phyloP scores from a whole-genome alignment of 2,329 filamentous ascomycete genomes.

The Stagonosporopsis chrysanthemi region DNA sequence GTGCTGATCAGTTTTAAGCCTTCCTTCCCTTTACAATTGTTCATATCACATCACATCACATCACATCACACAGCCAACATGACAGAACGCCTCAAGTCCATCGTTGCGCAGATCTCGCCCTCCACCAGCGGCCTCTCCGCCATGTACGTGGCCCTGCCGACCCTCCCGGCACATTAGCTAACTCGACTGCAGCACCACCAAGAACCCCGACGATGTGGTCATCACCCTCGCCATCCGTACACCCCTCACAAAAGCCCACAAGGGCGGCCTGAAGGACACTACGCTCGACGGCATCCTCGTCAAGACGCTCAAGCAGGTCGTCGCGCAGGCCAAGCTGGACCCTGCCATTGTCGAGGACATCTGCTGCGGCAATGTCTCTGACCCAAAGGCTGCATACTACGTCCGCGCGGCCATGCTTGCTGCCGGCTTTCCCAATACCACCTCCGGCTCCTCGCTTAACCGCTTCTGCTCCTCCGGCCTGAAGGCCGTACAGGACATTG shows the following conservation, averaged over 20 bases:
- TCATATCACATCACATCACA: not conserved
- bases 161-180: slow-evolving; percentile 9
- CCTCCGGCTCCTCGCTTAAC: slow-evolving; percentile 82
- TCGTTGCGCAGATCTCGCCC: slow-evolving; percentile 85
- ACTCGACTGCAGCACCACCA: slow-evolving; percentile 70
- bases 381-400: slow-evolving; percentile 88
- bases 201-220: slow-evolving; percentile 95
- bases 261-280: slow-evolving; percentile 96
- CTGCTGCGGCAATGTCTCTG: slow-evolving; percentile 88
- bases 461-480: slow-evolving; percentile 97
- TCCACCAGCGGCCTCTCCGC: slow-evolving; percentile 73
- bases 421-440: slow-evolving; percentile 92
- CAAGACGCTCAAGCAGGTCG: slow-evolving; percentile 73
- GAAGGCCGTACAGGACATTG: slow-evolving; percentile 94
- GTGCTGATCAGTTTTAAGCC: not conserved
- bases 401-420: slow-evolving; percentile 86
- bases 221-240: slow-evolving; percentile 93
- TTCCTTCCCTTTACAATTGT: not conserved
- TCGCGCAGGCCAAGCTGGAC: slow-evolving; percentile 76
- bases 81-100: slow-evolving; percentile 83
- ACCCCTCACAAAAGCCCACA: slow-evolving; percentile 84
- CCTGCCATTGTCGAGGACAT: slow-evolving; percentile 87
- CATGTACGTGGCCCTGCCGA: slow-evolving; percentile 68
- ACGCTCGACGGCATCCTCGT: slow-evolving; percentile 86
- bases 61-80: slow-evolving; percentile 29